A percentile compares a stretch with the other conserved stretches of the same genome.
These are phyloP conservation scores for Aphanomyces astaci DNA, from an alignment of 352 stramenopile genomes.

Conservation along the genomic window DNA sequence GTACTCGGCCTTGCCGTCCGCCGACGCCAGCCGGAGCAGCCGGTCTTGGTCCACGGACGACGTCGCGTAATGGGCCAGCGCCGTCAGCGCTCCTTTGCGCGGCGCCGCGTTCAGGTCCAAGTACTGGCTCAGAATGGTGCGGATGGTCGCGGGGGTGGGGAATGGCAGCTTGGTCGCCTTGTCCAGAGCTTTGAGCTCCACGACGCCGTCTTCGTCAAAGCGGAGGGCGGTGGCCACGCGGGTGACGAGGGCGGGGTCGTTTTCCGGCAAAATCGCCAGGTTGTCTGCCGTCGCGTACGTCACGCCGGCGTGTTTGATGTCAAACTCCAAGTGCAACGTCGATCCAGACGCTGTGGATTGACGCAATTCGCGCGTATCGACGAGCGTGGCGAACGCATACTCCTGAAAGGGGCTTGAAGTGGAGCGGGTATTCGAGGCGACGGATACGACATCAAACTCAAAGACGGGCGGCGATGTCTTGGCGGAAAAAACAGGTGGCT, in stretches of 20 bases:
- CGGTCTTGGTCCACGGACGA: conserved; percentile 44
- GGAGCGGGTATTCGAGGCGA: conserved; percentile 27
- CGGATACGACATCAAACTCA: conserved; percentile 49
- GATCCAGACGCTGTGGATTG: conserved; percentile 61
- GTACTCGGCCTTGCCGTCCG: conserved; percentile 92
- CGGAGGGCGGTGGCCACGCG: conserved; percentile 70
- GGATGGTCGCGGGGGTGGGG: conserved; percentile 91
- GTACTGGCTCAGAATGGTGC: conserved; percentile 88
- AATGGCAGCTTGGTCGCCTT: conserved; percentile 71
- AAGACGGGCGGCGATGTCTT: conserved; percentile 34
- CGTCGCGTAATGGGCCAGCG: conserved; percentile 71
- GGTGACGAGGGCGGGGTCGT: conserved; percentile 71
- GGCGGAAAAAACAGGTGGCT: background rate
- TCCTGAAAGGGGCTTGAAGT: conserved; percentile 52
- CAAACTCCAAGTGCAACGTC: conserved; percentile 86
- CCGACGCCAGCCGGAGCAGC: conserved; percentile 50
- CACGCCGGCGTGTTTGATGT: conserved; percentile 68
- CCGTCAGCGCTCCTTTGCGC: conserved; percentile 69
- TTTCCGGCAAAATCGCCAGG: conserved; percentile 88
- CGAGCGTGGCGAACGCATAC: conserved; percentile 65
- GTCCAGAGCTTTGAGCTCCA: conserved; percentile 60
- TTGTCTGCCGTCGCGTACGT: conserved; percentile 93
- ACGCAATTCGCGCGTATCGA: conserved; percentile 85
- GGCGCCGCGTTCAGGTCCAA: conserved; percentile 90
- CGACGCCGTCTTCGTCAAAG: conserved; percentile 87